Percentiles rank a stretch among this genome's conserved stretches.
Conservation (phyloP, 208 protist genomes). For the Angomonas ambiguus region DNA sequence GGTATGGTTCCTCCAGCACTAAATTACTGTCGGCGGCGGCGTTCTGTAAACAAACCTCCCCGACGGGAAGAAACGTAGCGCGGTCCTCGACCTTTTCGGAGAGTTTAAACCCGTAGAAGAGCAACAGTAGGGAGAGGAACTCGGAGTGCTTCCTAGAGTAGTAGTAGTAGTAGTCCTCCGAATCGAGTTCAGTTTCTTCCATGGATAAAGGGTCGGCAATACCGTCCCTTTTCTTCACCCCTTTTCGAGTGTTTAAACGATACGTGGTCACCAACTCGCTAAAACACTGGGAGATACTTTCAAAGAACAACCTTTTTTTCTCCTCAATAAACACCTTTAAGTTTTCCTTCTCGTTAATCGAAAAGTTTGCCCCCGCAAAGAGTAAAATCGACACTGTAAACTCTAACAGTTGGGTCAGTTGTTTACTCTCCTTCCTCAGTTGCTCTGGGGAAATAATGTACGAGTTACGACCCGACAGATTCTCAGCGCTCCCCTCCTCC, state of each 20-base stretch:
- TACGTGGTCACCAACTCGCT: conserved; percentile 73
- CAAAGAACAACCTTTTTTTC: conserved; percentile 79
- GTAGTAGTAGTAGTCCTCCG: not conserved
- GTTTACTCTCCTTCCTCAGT: not conserved
- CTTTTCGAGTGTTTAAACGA: conserved; percentile 49
- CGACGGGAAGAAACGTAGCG: conserved; percentile 31
- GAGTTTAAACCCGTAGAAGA: conserved; percentile 80
- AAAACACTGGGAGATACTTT: conserved; percentile 87
- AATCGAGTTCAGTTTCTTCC: not conserved
- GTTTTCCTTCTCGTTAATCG: not conserved
- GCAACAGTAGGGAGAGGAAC: conserved; percentile 71
- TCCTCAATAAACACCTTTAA: not conserved
- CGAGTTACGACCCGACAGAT: too few relatives aligned
- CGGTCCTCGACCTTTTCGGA: conserved; percentile 70
- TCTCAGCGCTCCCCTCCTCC: too few relatives aligned
- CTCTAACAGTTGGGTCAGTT: not conserved
- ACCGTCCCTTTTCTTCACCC: not conserved
- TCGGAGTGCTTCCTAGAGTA: conserved; percentile 37
- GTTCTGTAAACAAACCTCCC: not conserved
- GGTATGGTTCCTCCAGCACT: conserved; percentile 35
- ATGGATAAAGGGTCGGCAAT: too few relatives aligned
- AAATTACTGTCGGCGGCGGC: not conserved
- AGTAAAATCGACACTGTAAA: conserved; percentile 4
- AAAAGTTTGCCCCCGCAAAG: not conserved
- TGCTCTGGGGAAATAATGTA: conserved; percentile 7